These are phyloP conservation scores for Ceratocystis variospora DNA, from an alignment of 2,329 filamentous ascomycete genomes.

Conservation along the genomic window DNA sequence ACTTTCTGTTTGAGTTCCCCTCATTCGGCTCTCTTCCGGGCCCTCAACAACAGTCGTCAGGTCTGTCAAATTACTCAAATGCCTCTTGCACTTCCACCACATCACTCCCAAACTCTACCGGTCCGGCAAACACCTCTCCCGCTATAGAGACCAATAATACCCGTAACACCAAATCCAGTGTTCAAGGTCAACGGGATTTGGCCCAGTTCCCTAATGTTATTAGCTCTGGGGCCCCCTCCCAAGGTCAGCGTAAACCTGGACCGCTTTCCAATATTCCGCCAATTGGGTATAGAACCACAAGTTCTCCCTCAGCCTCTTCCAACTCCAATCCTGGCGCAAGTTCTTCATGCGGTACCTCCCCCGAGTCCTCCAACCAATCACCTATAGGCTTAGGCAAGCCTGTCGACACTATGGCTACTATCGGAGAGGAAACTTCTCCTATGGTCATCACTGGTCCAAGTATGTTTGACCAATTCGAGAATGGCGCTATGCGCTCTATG, in stretches of 20 bases:
- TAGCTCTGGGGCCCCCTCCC: conserved; percentile 2
- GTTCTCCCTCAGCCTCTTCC: conserved; percentile 50
- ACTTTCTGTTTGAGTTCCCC: conserved; percentile 92
- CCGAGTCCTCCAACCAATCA: conserved; percentile 60
- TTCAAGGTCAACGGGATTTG: conserved; percentile 8
- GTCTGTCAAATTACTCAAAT: not conserved
- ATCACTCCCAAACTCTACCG: conserved; percentile 21
- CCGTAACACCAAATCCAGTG: not conserved
- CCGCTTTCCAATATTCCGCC: not conserved
- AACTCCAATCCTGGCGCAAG: conserved; percentile 45
- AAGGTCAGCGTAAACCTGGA: conserved; percentile 8
- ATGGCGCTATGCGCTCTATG: not conserved
- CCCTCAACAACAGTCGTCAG: conserved; percentile 24
- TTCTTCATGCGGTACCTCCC: conserved; percentile 63
- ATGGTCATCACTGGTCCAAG: conserved; percentile 24
- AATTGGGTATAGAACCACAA: conserved; percentile 37
- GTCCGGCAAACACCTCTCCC: not conserved
- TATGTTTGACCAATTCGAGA: conserved; percentile 10
- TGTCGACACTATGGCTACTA: conserved; percentile 47
- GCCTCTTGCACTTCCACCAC: conserved; percentile 2
- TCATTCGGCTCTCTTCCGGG: conserved; percentile 68
- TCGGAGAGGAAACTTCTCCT: conserved; percentile 43
- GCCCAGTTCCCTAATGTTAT: conserved; percentile 15
- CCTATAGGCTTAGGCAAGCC: conserved; percentile 48
- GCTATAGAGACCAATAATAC: conserved; percentile 4